Conservation (phyloP, 495 filamentous ascomycete species). For the Neurospora sp. region DNA sequence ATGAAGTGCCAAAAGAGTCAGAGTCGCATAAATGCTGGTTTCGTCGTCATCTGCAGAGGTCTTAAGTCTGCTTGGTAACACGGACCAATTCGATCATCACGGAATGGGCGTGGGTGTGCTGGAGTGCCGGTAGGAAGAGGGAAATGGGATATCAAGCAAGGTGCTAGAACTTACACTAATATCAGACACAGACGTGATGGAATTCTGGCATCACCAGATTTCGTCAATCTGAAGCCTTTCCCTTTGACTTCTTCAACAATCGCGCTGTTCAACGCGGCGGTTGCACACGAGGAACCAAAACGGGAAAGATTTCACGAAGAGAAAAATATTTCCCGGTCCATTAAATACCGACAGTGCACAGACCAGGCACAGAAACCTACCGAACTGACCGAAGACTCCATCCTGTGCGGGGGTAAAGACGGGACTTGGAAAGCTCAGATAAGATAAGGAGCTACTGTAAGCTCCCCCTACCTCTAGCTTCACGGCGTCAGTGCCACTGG, state of each 20-base stretch:
- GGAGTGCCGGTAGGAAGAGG: not conserved
- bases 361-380: constrained; percentile 1
- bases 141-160: not conserved
- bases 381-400: not conserved
- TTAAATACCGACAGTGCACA: constrained; percentile 17
- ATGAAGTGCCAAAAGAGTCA: constrained; percentile 44
- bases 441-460: constrained; percentile 15
- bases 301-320: not conserved
- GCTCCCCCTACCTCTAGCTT: not conserved
- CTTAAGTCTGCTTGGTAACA: constrained; percentile 99
- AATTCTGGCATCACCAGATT: not conserved
- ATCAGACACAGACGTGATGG: not conserved
- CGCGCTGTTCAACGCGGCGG: not conserved
- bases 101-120: constrained; percentile 15
- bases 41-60: constrained; percentile 78
- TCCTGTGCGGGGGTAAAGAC: not conserved
- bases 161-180: not conserved
- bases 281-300: constrained; percentile 18
- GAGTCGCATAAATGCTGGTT: constrained; percentile 68
- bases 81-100: constrained; percentile 98
- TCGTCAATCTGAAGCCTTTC: not conserved
- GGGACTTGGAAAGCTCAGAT: constrained; percentile 7
- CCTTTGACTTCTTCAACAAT: not conserved
- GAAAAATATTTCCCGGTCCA: constrained; percentile 13
- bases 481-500: constrained; percentile 1